phyloP scores from a whole-genome alignment of 306 rosid species.

The Datisca glomerata region DNA sequence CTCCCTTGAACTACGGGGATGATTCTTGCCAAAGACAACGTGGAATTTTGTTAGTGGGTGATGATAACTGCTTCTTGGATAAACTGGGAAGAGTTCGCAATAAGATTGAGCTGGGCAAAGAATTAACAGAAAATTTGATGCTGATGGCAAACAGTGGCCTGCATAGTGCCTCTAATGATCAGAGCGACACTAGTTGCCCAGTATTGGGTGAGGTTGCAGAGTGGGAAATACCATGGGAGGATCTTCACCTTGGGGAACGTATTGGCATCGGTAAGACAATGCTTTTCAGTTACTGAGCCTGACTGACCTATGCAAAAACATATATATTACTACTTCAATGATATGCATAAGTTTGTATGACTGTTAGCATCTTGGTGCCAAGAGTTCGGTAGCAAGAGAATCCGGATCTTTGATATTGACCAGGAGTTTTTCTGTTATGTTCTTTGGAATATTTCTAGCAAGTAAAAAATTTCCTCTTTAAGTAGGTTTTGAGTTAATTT shows the following conservation, averaged over 20 bases:
- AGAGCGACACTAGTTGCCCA: slow-evolving; percentile 33
- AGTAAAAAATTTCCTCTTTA: too few relatives aligned
- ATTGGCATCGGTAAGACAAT: slow-evolving; percentile 85
- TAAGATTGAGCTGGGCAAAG: slow-evolving; percentile 23
- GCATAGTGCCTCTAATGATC: slow-evolving; percentile 21
- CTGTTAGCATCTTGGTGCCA: too few relatives aligned
- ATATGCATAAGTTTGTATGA: too few relatives aligned
- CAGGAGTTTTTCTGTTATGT: too few relatives aligned
- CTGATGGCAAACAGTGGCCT: slow-evolving; percentile 22
- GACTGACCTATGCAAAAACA: background rate
- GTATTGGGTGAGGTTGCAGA: slow-evolving; percentile 63
- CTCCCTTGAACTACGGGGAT: slow-evolving; percentile 10
- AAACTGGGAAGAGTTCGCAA: slow-evolving; percentile 19
- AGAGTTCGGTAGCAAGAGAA: too few relatives aligned
- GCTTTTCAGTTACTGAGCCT: background rate
- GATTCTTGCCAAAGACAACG: slow-evolving; percentile 17
- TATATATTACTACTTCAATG: too few relatives aligned
- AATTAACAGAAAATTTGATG: slow-evolving; percentile 24
- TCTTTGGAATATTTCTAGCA: too few relatives aligned
- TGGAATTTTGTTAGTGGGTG: slow-evolving; percentile 18
- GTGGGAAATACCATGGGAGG: slow-evolving; percentile 97
- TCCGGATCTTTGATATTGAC: too few relatives aligned
- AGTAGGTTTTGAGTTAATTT: too few relatives aligned
- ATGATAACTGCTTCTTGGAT: slow-evolving; percentile 25
- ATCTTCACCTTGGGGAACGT: slow-evolving; percentile 94